Evolutionary conservation across 1,284 basidiomycete genomes (phyloP).

Genomic region (Termitomyces sp.): DNA sequence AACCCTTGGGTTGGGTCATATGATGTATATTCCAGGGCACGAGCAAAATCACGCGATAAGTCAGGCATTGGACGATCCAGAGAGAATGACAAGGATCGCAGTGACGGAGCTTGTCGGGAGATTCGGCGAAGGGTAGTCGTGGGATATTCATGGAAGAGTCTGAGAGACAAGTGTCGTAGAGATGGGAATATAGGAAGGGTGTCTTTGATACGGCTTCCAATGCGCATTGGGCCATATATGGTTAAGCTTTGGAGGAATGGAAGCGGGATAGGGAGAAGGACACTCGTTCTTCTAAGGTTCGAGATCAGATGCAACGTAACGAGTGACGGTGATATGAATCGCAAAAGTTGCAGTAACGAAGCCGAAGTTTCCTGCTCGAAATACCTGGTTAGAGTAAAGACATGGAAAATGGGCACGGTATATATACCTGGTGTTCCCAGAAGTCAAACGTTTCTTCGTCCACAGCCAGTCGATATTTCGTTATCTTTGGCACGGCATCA

Average conservation of each 20-base stretch:
- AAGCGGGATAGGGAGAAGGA: constrained; percentile 7
- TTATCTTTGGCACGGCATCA: constrained; percentile 3
- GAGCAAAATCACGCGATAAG: constrained; percentile 16
- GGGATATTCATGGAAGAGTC: constrained; percentile 21
- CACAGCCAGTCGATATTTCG: background rate
- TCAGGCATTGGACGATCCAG: constrained; percentile 18
- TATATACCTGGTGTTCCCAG: constrained; percentile 14
- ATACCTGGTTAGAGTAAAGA: background rate
- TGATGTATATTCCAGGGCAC: background rate
- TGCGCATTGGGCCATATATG: constrained; percentile 12
- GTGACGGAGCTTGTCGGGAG: constrained; percentile 17
- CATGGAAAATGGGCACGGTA: background rate
- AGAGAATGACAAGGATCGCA: constrained; percentile 18
- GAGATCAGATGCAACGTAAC: constrained; percentile 13
- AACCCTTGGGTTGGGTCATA: background rate
- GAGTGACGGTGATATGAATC: constrained; percentile 6
- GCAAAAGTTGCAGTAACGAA: constrained; percentile 6
- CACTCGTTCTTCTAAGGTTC: constrained; percentile 9
- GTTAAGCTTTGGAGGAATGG: constrained; percentile 8
- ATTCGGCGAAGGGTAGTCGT: constrained; percentile 19
- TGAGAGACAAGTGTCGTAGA: constrained; percentile 19
- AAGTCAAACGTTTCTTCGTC: constrained; percentile 3
- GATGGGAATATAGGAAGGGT: constrained; percentile 15
- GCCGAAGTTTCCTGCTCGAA: background rate
- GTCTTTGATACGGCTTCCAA: background rate